These are phyloP conservation scores for Hippophae rhamnoides DNA, from an alignment of 306 rosid genomes.

Conservation along the genomic window DNA sequence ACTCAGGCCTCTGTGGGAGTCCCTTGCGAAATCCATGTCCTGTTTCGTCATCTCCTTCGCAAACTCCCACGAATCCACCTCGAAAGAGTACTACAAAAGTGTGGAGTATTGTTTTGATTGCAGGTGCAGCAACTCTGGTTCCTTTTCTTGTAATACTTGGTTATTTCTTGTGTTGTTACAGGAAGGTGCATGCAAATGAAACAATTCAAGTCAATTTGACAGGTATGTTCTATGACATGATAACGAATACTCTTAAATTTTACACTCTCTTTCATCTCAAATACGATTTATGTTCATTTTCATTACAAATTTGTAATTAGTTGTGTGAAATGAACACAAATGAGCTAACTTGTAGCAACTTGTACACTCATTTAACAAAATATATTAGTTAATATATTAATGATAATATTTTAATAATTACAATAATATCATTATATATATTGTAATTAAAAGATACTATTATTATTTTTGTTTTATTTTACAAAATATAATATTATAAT, in stretches of 20 bases:
- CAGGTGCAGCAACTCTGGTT: constrained; percentile 22
- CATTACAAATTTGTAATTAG: no score
- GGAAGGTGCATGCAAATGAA: constrained; percentile 22
- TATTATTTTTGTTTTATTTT: no score
- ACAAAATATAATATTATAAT: no score
- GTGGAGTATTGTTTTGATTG: constrained; percentile 34
- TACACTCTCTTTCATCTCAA: no score
- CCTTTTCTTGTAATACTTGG: constrained; percentile 19
- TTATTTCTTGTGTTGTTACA: constrained; percentile 23
- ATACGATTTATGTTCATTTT: no score
- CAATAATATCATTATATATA: no score
- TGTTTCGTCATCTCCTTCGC: constrained; percentile 16
- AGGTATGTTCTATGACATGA: constrained; percentile 19
- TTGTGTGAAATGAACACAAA: no score
- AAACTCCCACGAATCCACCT: not conserved
- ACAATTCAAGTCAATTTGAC: constrained; percentile 19
- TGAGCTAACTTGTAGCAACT: no score
- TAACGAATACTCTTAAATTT: not conserved
- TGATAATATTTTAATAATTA: no score
- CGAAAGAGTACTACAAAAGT: constrained; percentile 18
- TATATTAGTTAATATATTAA: no score
- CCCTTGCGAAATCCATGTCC: constrained; percentile 41
- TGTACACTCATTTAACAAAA: no score
- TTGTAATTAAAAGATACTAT: no score
- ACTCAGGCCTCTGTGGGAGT: constrained; percentile 50